These are phyloP conservation scores for Urostyla sp. DNA, from an alignment of 73 alveolate species.

Conservation along the genomic window DNA sequence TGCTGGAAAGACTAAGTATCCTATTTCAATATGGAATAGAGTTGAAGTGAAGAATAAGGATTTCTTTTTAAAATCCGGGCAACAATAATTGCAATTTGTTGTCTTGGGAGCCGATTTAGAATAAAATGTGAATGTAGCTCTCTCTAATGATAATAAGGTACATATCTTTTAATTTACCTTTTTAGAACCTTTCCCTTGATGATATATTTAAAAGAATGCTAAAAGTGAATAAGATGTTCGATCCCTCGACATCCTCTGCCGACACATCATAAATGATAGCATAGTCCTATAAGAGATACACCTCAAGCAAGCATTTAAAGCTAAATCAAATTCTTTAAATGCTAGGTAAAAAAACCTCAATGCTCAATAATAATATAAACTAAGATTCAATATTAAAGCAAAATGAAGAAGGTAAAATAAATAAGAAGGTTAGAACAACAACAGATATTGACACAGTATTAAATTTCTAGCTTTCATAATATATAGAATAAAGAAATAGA, in stretches of 20 bases:
- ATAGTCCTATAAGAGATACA: conserved; percentile 39
- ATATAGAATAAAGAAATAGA: conserved; percentile 68
- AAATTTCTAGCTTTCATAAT: background rate
- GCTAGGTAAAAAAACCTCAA: conserved; percentile 42
- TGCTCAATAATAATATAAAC: conserved; percentile 29
- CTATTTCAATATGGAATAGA: conserved; percentile 56
- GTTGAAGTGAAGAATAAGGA: conserved; percentile 45
- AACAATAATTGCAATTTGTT: too few relatives aligned
- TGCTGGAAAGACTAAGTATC: conserved; percentile 52
- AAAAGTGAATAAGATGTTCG: conserved; percentile 44
- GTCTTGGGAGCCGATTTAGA: too few relatives aligned
- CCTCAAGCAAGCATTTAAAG: conserved; percentile 43
- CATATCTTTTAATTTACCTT: too few relatives aligned
- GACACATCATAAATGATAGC: too few relatives aligned
- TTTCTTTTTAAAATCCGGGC: conserved; percentile 31
- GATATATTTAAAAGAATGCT: conserved; percentile 40
- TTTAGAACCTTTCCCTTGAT: too few relatives aligned
- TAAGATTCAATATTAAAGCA: conserved; percentile 12
- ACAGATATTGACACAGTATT: conserved; percentile 29
- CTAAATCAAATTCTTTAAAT: conserved; percentile 11
- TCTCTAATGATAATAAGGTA: too few relatives aligned
- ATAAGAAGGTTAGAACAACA: conserved; percentile 38
- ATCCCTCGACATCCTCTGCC: conserved; percentile 15
- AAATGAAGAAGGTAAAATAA: conserved; percentile 1
- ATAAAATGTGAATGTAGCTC: too few relatives aligned